Base-by-base conservation (phyloP, 2,329 filamentous ascomycete genomes). In the Graphilbum ipis-grandicollis region DNA sequence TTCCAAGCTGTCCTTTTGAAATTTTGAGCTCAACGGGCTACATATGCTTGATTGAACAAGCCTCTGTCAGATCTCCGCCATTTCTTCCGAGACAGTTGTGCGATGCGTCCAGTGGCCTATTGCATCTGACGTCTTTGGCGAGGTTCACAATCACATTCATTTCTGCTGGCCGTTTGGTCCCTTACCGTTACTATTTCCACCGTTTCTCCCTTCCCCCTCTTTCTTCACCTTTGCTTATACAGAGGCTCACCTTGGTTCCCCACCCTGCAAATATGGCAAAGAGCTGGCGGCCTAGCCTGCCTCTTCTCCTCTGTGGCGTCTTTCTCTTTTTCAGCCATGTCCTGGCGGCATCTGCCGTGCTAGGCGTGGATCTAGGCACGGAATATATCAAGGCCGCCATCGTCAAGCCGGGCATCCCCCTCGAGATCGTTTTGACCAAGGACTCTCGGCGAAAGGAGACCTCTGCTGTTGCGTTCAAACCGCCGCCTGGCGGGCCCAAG, bases 351-450 rank as follows among this genome's bases (percentile, higher is more conserved):
- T 63, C 83, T 9, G 83, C 84, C 37, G 86, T 96, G 15, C 65
- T 98, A 18, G 90, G 90, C 44, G 71, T 98, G 50, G 90, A 98
- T 58, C 68, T 98, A 38, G 90, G 90, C 47, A 94, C 90, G 39
- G 84, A 93, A 56, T 94, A 93, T 61, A 81, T 98, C 62, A 98
- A 96, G 64, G 88, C 88, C 21, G 77, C 82, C 13, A 72, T 98
- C 31, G 88, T 98, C 43, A 96, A 96, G 62, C 90, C 90, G 2
- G 90, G 90, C 42, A 88, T 93, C 36, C 90, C 90, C 10, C 82
- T 98, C 53, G 90, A 98, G 47, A 96, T 98, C 46, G 88, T 98
- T 55, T 71, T 94, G 39, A 94, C 86, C 22, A 98, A 96, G 56
- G 90, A 98, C 60, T 94, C 90, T 22, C 82, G 93, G 57, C 79